These are phyloP conservation scores for Stentor roeselii DNA, from an alignment of 73 alveolate genomes.

Conservation along the genomic window DNA sequence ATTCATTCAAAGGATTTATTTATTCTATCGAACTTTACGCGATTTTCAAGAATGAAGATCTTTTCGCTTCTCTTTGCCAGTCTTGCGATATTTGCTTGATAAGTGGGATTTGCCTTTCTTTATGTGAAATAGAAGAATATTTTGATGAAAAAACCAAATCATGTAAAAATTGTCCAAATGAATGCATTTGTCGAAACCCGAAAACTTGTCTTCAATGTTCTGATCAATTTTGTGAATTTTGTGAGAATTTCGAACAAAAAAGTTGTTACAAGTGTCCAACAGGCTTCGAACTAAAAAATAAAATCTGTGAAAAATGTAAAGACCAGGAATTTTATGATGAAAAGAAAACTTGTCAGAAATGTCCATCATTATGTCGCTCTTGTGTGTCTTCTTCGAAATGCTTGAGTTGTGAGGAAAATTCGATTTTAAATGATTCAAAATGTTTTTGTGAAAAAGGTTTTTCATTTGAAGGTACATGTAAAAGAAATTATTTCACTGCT, in stretches of 20 bases:
- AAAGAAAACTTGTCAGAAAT: neutral
- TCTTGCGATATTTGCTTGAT: neutral
- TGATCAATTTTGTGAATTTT: neutral
- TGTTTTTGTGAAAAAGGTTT: neutral
- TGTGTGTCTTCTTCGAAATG: neutral
- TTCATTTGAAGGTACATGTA: neutral
- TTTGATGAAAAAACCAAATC: neutral
- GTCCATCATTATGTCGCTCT: neutral
- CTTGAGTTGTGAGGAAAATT: neutral
- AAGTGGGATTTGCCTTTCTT: neutral
- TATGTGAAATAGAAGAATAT: neutral
- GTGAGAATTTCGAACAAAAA: neutral
- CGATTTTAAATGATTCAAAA: too few relatives aligned
- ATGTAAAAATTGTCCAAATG: neutral
- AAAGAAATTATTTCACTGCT: neutral
- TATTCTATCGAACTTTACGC: neutral
- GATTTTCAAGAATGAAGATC: neutral
- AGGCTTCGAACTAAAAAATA: neutral
- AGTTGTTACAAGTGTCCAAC: neutral
- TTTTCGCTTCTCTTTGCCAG: neutral
- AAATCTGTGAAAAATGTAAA: neutral
- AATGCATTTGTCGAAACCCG: neutral
- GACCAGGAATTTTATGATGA: neutral
- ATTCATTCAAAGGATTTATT: neutral
- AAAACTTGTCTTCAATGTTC: neutral